A percentile compares a stretch with the other conserved stretches of the same genome.
Conservation (phyloP, 345 rosid species). For the Bruguiera sexangula region DNA sequence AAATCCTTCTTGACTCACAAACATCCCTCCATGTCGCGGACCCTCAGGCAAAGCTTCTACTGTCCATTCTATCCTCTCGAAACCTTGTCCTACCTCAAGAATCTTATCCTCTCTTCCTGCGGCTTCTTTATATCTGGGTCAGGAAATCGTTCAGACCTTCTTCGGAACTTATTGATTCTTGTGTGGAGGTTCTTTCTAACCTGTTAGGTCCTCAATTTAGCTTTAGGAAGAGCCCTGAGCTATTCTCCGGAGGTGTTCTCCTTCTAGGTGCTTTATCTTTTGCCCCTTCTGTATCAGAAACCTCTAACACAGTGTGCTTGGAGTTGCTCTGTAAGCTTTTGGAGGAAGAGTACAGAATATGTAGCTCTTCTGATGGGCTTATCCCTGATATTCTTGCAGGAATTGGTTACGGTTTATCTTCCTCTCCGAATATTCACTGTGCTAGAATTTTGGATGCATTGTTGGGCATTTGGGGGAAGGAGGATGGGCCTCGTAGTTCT, state of each 20-base stretch:
- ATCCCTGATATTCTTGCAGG: constrained; percentile 71
- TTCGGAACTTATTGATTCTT: constrained; percentile 49
- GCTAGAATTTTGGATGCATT: constrained; percentile 49
- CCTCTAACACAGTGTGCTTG: constrained; percentile 47
- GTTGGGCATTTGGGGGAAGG: constrained; percentile 59
- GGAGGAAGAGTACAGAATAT: constrained; percentile 46
- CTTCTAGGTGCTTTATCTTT: constrained; percentile 69
- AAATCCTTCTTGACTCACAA: constrained; percentile 53
- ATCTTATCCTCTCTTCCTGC: constrained; percentile 55
- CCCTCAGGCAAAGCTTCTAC: constrained; percentile 83
- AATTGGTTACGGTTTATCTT: constrained; percentile 70
- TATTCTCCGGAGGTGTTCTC: constrained; percentile 59
- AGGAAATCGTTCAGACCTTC: constrained; percentile 80
- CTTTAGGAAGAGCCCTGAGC: constrained; percentile 35
- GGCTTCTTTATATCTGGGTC: constrained; percentile 83
- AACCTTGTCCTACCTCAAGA: constrained; percentile 44
- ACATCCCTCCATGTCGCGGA: constrained; percentile 83
- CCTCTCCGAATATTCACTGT: constrained; percentile 44
- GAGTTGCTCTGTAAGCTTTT: constrained; percentile 56
- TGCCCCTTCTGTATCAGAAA: constrained; percentile 50
- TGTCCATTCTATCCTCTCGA: constrained; percentile 55
- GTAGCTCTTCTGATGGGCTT: constrained; percentile 33
- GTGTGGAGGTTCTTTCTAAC: constrained; percentile 49
- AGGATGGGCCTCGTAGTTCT: constrained; percentile 47
- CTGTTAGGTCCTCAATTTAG: constrained; percentile 29